These are phyloP conservation scores for Paramecium pentaurelia DNA, from an alignment of 73 alveolate species.

Conservation along the genomic window DNA sequence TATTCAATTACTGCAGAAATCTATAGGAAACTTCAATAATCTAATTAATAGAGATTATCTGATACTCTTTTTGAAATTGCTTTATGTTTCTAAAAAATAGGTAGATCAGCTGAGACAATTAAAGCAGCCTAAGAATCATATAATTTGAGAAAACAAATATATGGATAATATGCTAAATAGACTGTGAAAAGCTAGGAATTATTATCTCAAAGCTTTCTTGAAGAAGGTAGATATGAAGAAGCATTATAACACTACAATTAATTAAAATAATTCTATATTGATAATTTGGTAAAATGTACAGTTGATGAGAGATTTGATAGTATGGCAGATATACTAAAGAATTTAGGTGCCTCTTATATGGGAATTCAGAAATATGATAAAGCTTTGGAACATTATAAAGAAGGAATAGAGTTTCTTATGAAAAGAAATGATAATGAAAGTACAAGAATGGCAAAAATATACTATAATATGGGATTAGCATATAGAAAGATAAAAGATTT, in stretches of 20 bases:
- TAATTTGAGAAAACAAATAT: neutral
- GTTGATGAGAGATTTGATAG: conserved; percentile 17
- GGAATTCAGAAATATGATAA: neutral
- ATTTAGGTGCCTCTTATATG: conserved; percentile 11
- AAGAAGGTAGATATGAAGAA: neutral
- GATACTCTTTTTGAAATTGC: conserved; percentile 15
- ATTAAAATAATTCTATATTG: neutral
- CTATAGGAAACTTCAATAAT: neutral
- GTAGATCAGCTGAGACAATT: neutral
- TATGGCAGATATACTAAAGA: neutral
- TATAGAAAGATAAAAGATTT: neutral
- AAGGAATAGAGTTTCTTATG: neutral
- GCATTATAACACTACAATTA: neutral
- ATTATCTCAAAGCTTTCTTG: neutral
- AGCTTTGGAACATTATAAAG: neutral
- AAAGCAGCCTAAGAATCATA: neutral
- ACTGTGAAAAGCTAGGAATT: conserved; percentile 6
- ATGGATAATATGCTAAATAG: conserved; percentile 3
- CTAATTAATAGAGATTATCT: conserved; percentile 1
- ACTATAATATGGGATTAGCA: neutral
- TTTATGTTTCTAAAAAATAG: neutral
- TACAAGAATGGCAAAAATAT: conserved; percentile 10
- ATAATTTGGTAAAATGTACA: neutral
- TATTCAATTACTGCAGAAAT: conserved; percentile 32
- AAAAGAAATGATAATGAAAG: neutral